phyloP scores from a whole-genome alignment of 257 asterid species.

The Mentha longifolia region DNA sequence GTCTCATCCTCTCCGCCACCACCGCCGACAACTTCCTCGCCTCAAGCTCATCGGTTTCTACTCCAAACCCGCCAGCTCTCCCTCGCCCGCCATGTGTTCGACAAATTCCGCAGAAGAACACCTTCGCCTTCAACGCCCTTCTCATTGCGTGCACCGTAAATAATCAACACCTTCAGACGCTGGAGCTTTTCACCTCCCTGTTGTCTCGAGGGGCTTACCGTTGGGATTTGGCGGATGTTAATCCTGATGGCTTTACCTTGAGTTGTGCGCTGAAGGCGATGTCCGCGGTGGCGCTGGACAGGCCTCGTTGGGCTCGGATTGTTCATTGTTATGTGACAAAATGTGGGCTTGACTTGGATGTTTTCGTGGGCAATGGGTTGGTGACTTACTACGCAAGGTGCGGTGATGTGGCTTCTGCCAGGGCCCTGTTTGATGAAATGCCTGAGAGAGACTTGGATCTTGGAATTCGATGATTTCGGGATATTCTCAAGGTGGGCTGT shows the following conservation, averaged over 20 bases:
- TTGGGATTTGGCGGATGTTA: constrained; percentile 37
- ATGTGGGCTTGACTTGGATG: constrained; percentile 62
- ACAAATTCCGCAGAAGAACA: constrained; percentile 67
- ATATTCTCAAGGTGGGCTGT: constrained; percentile 73
- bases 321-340: constrained; percentile 67
- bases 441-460: constrained; percentile 66
- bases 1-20: constrained; percentile 54
- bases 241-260: constrained; percentile 67
- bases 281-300: constrained; percentile 53
- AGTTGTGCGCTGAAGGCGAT: constrained; percentile 78
- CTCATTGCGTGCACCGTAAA: constrained; percentile 66
- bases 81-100: constrained; percentile 76
- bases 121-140: constrained; percentile 80
- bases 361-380: constrained; percentile 76
- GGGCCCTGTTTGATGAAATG: constrained; percentile 63
- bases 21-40: constrained; percentile 75
- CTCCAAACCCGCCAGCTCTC: constrained; percentile 45
- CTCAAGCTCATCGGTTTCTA: constrained; percentile 69
- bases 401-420: constrained; percentile 65
- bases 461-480: constrained; percentile 94
- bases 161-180: constrained; percentile 46
- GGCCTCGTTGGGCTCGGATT: constrained; percentile 37
- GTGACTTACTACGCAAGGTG: constrained; percentile 69
- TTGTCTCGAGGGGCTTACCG: constrained; percentile 32
- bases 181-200: constrained; percentile 46